Evolutionary conservation across 495 filamentous ascomycete genomes (phyloP).

Genomic region (Aspergillus sclerotiicarbonarius): DNA sequence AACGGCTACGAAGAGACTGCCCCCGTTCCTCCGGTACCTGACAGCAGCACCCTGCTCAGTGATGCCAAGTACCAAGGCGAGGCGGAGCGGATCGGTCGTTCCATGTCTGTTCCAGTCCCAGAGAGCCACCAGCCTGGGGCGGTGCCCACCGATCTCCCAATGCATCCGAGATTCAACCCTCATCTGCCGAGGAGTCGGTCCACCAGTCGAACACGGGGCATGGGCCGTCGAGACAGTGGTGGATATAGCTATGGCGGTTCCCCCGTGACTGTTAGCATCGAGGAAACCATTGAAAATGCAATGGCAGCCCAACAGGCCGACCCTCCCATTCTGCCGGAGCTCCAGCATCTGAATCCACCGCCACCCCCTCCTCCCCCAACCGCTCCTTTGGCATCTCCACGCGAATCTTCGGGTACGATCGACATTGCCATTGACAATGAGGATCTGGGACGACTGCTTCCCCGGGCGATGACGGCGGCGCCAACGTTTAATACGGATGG

Average conservation of each 20-base stretch:
- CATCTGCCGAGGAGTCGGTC: slow-evolving; percentile 51
- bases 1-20: slow-evolving; percentile 53
- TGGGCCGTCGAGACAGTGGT: slow-evolving; percentile 36
- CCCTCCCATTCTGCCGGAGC: slow-evolving; percentile 72
- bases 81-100: slow-evolving; percentile 54
- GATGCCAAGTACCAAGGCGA: slow-evolving; percentile 67
- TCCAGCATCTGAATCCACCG: slow-evolving; percentile 78
- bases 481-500: slow-evolving; percentile 28
- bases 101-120: slow-evolving; percentile 72
- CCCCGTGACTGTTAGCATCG: slow-evolving; percentile 56
- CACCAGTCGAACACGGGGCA: slow-evolving; percentile 36
- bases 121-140: slow-evolving; percentile 48
- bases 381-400: slow-evolving; percentile 34
- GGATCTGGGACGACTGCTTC: slow-evolving; percentile 33
- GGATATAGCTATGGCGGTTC: slow-evolving; percentile 32
- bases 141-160: slow-evolving; percentile 46
- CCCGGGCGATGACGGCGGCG: slow-evolving; percentile 42
- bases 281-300: slow-evolving; percentile 56
- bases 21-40: slow-evolving; percentile 66
- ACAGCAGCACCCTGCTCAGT: slow-evolving; percentile 51
- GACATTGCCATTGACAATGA: slow-evolving; percentile 70
- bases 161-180: slow-evolving; percentile 58
- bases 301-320: slow-evolving; percentile 36
- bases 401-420: slow-evolving; percentile 57
- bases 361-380: slow-evolving; percentile 54